Evolutionary conservation across 202 grass and related monocot species (phyloP).

Genomic region (Bolboschoenoplectus hybrid): DNA sequence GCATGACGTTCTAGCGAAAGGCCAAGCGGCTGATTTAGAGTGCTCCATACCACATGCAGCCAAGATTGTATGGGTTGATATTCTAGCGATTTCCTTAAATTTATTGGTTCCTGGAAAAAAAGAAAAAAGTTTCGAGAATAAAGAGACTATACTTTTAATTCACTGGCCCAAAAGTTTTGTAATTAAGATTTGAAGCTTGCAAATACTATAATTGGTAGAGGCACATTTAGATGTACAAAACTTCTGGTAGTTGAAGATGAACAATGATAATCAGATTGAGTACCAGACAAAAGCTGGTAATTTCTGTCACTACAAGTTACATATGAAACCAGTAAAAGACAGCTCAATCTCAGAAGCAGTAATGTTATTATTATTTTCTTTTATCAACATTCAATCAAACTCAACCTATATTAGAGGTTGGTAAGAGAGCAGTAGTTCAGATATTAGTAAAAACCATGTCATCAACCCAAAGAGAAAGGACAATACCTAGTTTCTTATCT

Average conservation of each 20-base stretch:
- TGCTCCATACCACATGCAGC: constrained; percentile 70
- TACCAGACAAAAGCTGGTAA: background rate
- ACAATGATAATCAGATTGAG: background rate
- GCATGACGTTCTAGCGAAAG: constrained; percentile 49
- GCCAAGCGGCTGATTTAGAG: constrained; percentile 39
- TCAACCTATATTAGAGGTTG: background rate
- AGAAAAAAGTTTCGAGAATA: constrained; percentile 4
- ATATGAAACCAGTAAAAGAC: background rate
- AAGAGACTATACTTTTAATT: background rate
- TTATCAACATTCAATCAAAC: background rate
- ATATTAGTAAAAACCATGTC: background rate
- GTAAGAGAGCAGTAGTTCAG: background rate
- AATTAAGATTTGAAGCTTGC: background rate
- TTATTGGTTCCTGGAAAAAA: constrained; percentile 52
- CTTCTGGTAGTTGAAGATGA: constrained; percentile 1
- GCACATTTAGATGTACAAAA: background rate
- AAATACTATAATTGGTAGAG: background rate
- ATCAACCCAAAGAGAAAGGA: background rate
- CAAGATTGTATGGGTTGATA: constrained; percentile 72
- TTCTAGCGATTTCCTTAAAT: constrained; percentile 81
- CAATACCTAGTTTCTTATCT: constrained; percentile 64
- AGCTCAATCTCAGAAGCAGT: background rate
- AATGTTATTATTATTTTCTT: background rate
- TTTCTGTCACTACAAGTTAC: background rate
- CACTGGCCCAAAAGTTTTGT: background rate